Percentiles rank a stretch among this genome's conserved stretches.
Conservation (phyloP, 192 early-diverging fungal species). For the Geosiphon pyriformis region DNA sequence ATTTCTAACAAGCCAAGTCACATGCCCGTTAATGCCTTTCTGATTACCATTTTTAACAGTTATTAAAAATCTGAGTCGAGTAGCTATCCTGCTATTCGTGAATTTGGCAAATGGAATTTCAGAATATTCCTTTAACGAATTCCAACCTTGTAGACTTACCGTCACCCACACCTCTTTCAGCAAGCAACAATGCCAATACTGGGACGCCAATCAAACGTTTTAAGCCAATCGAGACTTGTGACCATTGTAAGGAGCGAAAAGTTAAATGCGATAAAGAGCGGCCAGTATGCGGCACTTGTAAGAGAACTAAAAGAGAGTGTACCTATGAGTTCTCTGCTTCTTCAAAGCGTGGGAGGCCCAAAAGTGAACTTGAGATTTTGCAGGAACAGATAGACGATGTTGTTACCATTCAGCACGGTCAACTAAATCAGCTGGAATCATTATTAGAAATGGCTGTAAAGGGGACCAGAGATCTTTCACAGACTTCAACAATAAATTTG, state of each 20-base stretch:
- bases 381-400: slow-evolving; percentile 22
- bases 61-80: too few species aligned
- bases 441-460: slow-evolving; percentile 16
- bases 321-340: slow-evolving; percentile 20
- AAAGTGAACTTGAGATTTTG: slow-evolving; percentile 11
- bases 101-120: too few species aligned
- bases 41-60: too few species aligned
- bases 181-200: not conserved
- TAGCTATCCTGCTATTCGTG: too few species aligned
- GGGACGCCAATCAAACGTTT: not conserved
- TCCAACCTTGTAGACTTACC: not conserved
- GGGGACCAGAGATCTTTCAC: not conserved
- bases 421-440: slow-evolving; percentile 12
- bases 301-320: slow-evolving; percentile 18
- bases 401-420: not conserved
- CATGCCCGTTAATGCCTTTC: too few species aligned
- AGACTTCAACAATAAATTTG: not conserved
- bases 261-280: slow-evolving; percentile 24
- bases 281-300: slow-evolving; percentile 18
- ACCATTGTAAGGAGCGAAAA: slow-evolving; percentile 23
- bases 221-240: slow-evolving; percentile 23
- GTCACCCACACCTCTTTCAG: not conserved
- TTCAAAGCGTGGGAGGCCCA: slow-evolving; percentile 18
- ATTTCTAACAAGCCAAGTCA: too few species aligned
- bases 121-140: not conserved